These are phyloP conservation scores for Desmodesmus armatus DNA, from an alignment of 139 green algal species.

Conservation along the genomic window DNA sequence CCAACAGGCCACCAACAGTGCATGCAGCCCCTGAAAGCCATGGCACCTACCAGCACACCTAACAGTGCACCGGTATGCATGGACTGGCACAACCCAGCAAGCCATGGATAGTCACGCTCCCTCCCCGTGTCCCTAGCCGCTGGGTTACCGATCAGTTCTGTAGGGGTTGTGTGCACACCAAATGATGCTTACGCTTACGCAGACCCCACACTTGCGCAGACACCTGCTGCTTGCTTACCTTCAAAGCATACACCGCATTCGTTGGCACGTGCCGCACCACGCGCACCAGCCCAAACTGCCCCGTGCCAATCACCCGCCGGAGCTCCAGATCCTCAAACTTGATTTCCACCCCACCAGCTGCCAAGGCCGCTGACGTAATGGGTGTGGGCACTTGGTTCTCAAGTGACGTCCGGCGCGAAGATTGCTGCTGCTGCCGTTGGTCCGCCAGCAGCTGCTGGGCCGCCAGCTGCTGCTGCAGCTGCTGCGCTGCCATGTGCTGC, in stretches of 20 bases:
- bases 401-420: neutral
- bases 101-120: no score
- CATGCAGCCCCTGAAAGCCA: no score
- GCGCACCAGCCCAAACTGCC: constrained; percentile 81
- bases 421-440: constrained; percentile 29
- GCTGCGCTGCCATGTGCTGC: neutral
- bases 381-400: neutral
- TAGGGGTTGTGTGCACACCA: no score
- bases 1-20: no score
- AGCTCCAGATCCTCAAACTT: constrained; percentile 77
- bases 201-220: no score
- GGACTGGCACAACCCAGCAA: no score
- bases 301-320: constrained; percentile 77
- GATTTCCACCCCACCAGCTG: constrained; percentile 29
- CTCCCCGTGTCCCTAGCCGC: no score
- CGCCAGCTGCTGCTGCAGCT: constrained; percentile 2
- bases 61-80: no score
- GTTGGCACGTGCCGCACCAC: constrained; percentile 76
- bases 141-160: no score
- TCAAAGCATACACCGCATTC: constrained; percentile 77
- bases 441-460: constrained; percentile 9
- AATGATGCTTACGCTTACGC: no score
- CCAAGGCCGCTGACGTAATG: neutral
- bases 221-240: no score
- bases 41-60: no score